phyloP scores from a whole-genome alignment of 2,329 filamentous ascomycete species.

The Neonectria magnoliae region DNA sequence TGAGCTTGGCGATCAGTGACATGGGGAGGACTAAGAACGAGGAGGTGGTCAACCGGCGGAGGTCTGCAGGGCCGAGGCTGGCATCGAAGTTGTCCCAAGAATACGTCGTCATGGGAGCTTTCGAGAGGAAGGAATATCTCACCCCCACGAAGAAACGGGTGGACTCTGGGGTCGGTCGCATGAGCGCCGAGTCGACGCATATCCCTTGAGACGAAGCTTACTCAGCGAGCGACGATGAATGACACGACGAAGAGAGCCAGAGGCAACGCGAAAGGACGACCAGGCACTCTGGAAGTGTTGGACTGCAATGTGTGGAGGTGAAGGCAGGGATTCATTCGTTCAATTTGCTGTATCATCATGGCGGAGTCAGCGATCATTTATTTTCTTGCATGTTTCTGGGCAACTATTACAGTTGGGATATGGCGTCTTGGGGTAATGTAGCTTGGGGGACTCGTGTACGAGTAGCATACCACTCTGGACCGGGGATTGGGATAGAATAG shows the following conservation, averaged over 20 bases:
- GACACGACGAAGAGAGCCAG: constrained; percentile 15
- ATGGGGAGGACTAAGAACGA: constrained; percentile 39
- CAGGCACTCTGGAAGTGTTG: constrained; percentile 24
- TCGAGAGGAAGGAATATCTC: constrained; percentile 31
- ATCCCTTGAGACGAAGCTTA: constrained; percentile 17
- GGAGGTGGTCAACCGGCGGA: constrained; percentile 43
- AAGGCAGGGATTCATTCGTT: constrained; percentile 18
- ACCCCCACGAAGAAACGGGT: constrained; percentile 44
- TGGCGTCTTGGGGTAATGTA: constrained; percentile 33
- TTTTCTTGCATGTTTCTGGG: constrained; percentile 14
- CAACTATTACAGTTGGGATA: constrained; percentile 29
- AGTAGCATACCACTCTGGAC: constrained; percentile 33
- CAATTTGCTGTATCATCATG: constrained; percentile 30
- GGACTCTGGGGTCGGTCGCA: constrained; percentile 48
- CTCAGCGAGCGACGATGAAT: constrained; percentile 21
- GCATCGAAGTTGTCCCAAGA: constrained; percentile 35
- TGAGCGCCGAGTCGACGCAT: constrained; percentile 43
- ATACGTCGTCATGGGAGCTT: constrained; percentile 32
- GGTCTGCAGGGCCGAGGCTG: constrained; percentile 42
- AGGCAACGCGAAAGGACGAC: constrained; percentile 8
- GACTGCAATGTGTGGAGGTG: constrained; percentile 11
- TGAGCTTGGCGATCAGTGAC: constrained; percentile 45
- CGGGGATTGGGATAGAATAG: constrained; percentile 25
- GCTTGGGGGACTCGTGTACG: constrained; percentile 31
- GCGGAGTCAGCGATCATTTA: constrained; percentile 36